Base-by-base conservation (phyloP, 2,329 filamentous ascomycete species). In the Parastagonospora nodorum region DNA sequence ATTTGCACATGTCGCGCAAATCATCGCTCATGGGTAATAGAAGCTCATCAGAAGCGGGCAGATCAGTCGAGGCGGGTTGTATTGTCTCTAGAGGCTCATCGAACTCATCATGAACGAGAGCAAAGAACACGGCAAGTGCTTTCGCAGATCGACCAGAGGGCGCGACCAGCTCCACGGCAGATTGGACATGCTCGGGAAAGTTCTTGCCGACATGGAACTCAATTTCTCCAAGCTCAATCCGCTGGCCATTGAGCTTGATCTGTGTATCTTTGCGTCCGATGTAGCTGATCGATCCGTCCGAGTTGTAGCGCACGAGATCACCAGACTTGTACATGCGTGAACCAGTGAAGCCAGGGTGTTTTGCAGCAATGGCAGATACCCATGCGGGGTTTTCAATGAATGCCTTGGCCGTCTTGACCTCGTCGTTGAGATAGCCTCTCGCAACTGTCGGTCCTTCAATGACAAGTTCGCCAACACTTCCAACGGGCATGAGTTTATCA, bases 371-470 rank as follows among this genome's bases (percentile, higher is more conserved):
- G 4, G 16, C 45, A 6, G 41, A 35, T 55, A 60, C 28, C 69
- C 70, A 53, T 54, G 61, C 31, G 59, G 60, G 53, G 58, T 69
- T 57, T 60, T 61, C 53, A 64, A 70, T 39, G 52, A 68, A 57
- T 55, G 69, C 58, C 58, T 70, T 44, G 48, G 54, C 27, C 45
- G 67, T 50, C 64, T 67, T 58, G 48, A 62, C 41, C 29, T 61
- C 53, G 31, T 65, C 51, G 8, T 61, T 64, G 8, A 68, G 41
- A 32, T 68, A 68, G 5, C 61, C 61, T 19, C 64, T 61, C 12
- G 69, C 72, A 4, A 75, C 62, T 32, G 67, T 81, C 1, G 80
- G 80, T 0, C 83, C 82, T 52, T 85, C 82, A 9, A 73, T 54
- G 12, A 71, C 37, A 8, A 73, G 53, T 33, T 73, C 69, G 10